Conservation (phyloP, 495 filamentous ascomycete genomes). For the Trichoderma virens region DNA sequence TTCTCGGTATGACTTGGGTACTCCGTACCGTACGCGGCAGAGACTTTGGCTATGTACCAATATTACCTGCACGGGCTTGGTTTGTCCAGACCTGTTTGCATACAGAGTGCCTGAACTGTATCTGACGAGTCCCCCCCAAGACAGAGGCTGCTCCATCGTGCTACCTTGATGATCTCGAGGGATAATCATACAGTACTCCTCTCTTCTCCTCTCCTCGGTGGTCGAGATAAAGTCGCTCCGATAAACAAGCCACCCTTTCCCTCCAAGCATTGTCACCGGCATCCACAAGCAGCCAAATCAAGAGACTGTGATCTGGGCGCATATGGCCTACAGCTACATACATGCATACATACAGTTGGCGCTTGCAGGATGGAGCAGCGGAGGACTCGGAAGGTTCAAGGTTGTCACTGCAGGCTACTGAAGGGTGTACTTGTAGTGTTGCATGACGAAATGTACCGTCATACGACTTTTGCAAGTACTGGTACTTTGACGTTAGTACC, state of each 20-base stretch:
- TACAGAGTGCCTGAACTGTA: no score
- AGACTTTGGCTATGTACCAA: neutral
- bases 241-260: no score
- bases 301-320: no score
- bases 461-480: conserved; percentile 16
- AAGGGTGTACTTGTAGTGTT: conserved; percentile 15
- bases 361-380: neutral
- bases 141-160: no score
- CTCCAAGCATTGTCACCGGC: no score
- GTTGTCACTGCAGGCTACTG: neutral
- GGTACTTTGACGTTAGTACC: conserved; percentile 9
- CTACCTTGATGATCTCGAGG: no score
- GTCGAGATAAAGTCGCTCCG: no score
- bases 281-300: no score
- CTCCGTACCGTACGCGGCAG: neutral
- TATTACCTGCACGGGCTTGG: neutral
- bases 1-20: neutral
- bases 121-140: neutral
- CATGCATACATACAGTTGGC: no score
- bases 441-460: conserved; percentile 15
- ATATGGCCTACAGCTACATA: no score
- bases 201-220: no score
- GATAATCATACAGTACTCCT: no score
- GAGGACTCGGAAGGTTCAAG: neutral
- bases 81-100: neutral